These are phyloP conservation scores for Epichloe coenophiala DNA, from an alignment of 2,329 filamentous ascomycete genomes.

Conservation along the genomic window DNA sequence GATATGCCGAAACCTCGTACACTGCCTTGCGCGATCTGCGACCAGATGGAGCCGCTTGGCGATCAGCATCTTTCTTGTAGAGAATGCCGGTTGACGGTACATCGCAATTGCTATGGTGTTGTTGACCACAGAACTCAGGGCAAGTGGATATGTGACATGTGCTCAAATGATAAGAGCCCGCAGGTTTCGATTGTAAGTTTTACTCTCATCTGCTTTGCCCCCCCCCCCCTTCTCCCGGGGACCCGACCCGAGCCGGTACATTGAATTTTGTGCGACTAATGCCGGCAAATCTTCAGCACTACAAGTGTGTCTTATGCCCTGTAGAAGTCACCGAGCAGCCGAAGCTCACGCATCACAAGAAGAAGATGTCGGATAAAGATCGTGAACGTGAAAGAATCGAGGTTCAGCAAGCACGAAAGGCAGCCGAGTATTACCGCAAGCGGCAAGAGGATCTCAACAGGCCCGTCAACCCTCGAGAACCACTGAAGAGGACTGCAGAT, in stretches of 20 bases:
- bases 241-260: neutral
- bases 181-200: conserved; percentile 72
- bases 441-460: conserved; percentile 75
- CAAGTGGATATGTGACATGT: conserved; percentile 96
- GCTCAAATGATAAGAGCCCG: conserved; percentile 82
- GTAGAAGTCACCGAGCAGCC: conserved; percentile 62
- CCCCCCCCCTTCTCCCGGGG: neutral
- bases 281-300: conserved; percentile 36
- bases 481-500: conserved; percentile 83
- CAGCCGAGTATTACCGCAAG: conserved; percentile 68
- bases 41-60: conserved; percentile 54
- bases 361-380: conserved; percentile 82
- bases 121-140: conserved; percentile 50
- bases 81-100: conserved; percentile 83
- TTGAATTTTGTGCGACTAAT: conserved; percentile 12
- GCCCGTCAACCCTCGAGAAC: conserved; percentile 72
- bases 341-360: conserved; percentile 44
- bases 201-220: too few species aligned
- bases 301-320: conserved; percentile 86
- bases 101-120: conserved; percentile 87
- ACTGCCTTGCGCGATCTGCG: conserved; percentile 78
- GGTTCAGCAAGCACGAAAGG: conserved; percentile 67
- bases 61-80: conserved; percentile 67
- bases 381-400: conserved; percentile 78
- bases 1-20: conserved; percentile 66